Base-by-base conservation (phyloP, 495 filamentous ascomycete species). In the Parachaetomium inaequale region DNA sequence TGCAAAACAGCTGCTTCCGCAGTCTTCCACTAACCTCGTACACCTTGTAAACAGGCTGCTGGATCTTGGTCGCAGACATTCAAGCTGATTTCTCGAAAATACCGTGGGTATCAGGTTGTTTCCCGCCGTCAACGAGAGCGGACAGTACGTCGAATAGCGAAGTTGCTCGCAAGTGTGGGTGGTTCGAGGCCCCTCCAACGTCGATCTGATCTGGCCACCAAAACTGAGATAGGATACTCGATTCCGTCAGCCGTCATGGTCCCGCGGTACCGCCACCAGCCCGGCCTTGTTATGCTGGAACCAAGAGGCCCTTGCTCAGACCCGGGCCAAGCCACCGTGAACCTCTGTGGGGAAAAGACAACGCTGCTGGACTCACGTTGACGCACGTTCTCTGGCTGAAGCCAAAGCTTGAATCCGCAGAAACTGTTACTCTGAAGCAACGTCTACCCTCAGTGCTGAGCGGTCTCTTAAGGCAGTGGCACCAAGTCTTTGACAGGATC, bases 31-130 rank as follows among this genome's bases (percentile, higher is more conserved):
- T 75, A 60, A 81, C 79, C 73, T 81, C 78, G 63, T 75, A 81
- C 66, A 81, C 72, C 74, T 80, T 80, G 66, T 80, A 82, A 55
- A 75, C 70, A 59, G 77, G 75, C 64, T 75, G 75, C 59, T 76
- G 73, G 61, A 78, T 78, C 74, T 77, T 82, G 63, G 74, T 66
- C 58, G 74, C 66, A 75, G 79, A 82, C 79, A 82, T 82, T 68
- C 66, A 80, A 81, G 68, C 73, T 74, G 72, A 75, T 71, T 72
- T 72, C 36, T 52, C 36, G 29, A 46, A 42, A 26, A n/a, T 23
- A 1, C 3, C 15, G 32, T 12, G 17, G 26, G 38, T 28, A 7
- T 19, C 15, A 8, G 17, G 5, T 51, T 28, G 49, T 7, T 21
- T 17, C 2, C 31, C 3, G 10, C 21, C 3, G 50, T 21, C 17